Base-by-base conservation (phyloP, 2,329 filamentous ascomycete genomes). In the Mariannaea sp. region DNA sequence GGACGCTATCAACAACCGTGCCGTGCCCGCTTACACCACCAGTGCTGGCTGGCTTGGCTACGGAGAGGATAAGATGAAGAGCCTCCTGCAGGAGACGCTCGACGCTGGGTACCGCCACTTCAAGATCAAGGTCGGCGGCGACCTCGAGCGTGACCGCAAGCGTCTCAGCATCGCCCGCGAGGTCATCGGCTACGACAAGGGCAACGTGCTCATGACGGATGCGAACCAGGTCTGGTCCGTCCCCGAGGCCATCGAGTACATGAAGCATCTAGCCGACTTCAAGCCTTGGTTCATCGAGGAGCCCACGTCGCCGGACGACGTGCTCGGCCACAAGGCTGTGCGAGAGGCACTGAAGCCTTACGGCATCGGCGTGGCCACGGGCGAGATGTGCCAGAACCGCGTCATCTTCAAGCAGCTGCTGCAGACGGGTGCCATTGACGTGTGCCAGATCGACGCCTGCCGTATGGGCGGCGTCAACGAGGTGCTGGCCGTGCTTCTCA, bases 251-350 rank as follows among this genome's bases (percentile, higher is more conserved):
- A 91, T 96, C 64, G 83, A 82, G 57, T 91, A 93, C 78, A 95
- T 96, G 90, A 82, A 86, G 68, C 74, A 90, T 68, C 84, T 96
- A 40, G 83, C 83, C 51, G 86, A 92, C 65, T 96, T 92, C 77
- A 88, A 89, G 78, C 89, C 89, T 22, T 94, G 90, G 89, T 96
- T 96, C 76, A 96, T 96, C 69, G 92, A 96, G 76, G 92, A 96
- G 80, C 92, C 92, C 2, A 96, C 92, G 12, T 90, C 86, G 17
- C 92, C 92, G 10, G 92, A 96, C 68, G 92, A 96, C 70, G 86
- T 96, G 53, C 85, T 94, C 49, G 92, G 92, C 53, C 92, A 96
- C 80, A 90, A 89, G 68, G 87, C 89, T 3, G 86, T 96, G 65
- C 85, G 89, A 45, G 87, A 93, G 57, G 91, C 91, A 4, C 84